Percentiles rank a stretch among this genome's conserved stretches.
phyloP scores from a whole-genome alignment of 169 alveolate species.

The Theileria annulata region DNA sequence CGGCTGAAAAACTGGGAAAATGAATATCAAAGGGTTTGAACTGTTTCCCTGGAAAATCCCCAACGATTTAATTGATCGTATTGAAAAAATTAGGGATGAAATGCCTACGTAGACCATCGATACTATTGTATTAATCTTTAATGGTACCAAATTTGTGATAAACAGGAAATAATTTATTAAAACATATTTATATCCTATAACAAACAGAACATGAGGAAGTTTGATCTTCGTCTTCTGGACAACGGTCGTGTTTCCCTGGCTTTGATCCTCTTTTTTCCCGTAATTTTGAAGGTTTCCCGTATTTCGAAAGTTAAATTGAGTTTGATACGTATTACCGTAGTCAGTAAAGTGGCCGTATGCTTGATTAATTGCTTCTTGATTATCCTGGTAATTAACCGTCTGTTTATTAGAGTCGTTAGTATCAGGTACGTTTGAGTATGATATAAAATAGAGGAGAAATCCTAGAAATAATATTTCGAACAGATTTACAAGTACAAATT shows the following conservation, averaged over 20 bases:
- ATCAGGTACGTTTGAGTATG: background rate
- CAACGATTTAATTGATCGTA: constrained; percentile 43
- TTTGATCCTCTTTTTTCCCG: background rate
- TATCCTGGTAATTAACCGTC: background rate
- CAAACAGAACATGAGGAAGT: constrained; percentile 27
- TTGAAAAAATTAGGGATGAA: constrained; percentile 38
- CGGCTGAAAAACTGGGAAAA: constrained; percentile 61
- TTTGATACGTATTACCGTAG: background rate
- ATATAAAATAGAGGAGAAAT: constrained; percentile 30
- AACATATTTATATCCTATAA: constrained; percentile 63
- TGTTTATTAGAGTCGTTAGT: background rate
- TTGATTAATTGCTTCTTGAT: background rate
- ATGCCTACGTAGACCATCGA: constrained; percentile 24
- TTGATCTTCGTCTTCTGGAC: constrained; percentile 1
- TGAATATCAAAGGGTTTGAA: constrained; percentile 37
- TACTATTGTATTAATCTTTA: constrained; percentile 14
- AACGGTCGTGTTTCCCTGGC: background rate
- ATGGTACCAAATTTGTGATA: constrained; percentile 10
- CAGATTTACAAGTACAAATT: constrained; percentile 29
- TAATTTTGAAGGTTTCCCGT: constrained; percentile 4
- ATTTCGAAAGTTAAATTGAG: background rate
- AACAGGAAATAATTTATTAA: constrained; percentile 49
- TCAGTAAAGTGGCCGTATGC: constrained; percentile 4
- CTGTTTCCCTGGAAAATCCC: constrained; percentile 1
- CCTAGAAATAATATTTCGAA: constrained; percentile 33